These are phyloP conservation scores for Fusarium transvaalense DNA, from an alignment of 2,329 filamentous ascomycete genomes.

Conservation along the genomic window DNA sequence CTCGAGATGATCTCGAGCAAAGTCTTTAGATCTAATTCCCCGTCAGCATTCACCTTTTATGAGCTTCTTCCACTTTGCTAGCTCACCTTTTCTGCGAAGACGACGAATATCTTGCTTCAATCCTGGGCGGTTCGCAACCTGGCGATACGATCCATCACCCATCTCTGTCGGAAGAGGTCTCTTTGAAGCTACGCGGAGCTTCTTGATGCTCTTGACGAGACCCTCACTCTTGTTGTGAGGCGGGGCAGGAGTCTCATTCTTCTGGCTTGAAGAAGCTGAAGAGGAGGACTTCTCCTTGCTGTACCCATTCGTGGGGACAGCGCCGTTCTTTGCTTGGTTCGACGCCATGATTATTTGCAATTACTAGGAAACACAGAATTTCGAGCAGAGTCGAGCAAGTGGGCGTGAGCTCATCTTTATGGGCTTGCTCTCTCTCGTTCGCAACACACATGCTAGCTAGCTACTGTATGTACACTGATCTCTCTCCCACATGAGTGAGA, in stretches of 20 bases:
- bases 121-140: conserved; percentile 59
- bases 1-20: conserved; percentile 70
- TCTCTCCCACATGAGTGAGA: not conserved
- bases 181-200: conserved; percentile 61
- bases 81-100: conserved; percentile 38
- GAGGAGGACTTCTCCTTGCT: conserved; percentile 28
- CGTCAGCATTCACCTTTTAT: conserved; percentile 31
- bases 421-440: not conserved
- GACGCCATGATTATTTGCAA: conserved; percentile 41
- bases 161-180: conserved; percentile 73
- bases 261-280: conserved; percentile 6
- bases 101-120: conserved; percentile 44
- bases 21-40: conserved; percentile 69
- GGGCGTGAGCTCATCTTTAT: conserved; percentile 27
- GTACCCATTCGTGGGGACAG: conserved; percentile 40
- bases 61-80: too few species aligned
- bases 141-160: conserved; percentile 71
- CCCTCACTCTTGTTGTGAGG: conserved; percentile 44
- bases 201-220: conserved; percentile 48
- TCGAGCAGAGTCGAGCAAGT: not conserved
- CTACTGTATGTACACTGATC: not conserved
- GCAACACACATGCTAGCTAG: not conserved
- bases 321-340: conserved; percentile 44
- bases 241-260: conserved; percentile 11
- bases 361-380: not conserved